Evolutionary conservation across 106 monocot genomes (phyloP).

Genomic region (Dioscorea dumetorum): DNA sequence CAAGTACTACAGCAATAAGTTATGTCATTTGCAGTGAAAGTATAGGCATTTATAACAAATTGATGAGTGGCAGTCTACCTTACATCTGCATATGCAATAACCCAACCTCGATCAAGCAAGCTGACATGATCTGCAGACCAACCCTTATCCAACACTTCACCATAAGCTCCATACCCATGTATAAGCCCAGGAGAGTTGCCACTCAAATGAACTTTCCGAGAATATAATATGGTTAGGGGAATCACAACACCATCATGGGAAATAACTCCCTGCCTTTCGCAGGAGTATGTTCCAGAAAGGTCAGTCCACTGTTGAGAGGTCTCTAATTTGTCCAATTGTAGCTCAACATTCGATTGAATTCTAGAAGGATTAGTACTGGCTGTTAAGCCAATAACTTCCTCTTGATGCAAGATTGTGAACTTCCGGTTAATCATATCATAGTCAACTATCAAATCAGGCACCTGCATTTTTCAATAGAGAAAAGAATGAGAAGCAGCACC

Average conservation of each 20-base stretch:
- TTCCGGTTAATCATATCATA: constrained; percentile 60
- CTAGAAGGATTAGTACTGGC: constrained; percentile 7
- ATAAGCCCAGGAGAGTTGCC: constrained; percentile 67
- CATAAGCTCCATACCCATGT: constrained; percentile 97
- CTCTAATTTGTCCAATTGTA: constrained; percentile 14
- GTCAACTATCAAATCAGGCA: constrained; percentile 85
- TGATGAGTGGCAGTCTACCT: constrained; percentile 34
- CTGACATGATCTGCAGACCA: constrained; percentile 69
- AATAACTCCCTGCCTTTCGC: constrained; percentile 63
- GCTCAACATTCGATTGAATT: constrained; percentile 4
- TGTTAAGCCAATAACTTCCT: constrained; percentile 40
- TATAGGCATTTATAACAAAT: too few species aligned
- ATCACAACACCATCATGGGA: constrained; percentile 72
- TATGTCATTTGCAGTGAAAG: too few species aligned
- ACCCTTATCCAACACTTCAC: constrained; percentile 84
- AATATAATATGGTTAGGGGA: constrained; percentile 72
- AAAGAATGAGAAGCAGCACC: neutral
- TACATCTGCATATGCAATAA: constrained; percentile 96
- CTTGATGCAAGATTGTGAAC: constrained; percentile 70
- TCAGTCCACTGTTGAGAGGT: constrained; percentile 36
- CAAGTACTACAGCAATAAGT: too few species aligned
- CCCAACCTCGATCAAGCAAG: constrained; percentile 83
- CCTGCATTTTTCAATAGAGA: constrained; percentile 33
- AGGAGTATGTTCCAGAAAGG: constrained; percentile 48
- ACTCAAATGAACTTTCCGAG: constrained; percentile 24